Percentiles rank a stretch among this genome's conserved stretches.
Evolutionary conservation across 176 grass and related monocot genomes (phyloP).

Genomic region (Phragmites australis): DNA sequence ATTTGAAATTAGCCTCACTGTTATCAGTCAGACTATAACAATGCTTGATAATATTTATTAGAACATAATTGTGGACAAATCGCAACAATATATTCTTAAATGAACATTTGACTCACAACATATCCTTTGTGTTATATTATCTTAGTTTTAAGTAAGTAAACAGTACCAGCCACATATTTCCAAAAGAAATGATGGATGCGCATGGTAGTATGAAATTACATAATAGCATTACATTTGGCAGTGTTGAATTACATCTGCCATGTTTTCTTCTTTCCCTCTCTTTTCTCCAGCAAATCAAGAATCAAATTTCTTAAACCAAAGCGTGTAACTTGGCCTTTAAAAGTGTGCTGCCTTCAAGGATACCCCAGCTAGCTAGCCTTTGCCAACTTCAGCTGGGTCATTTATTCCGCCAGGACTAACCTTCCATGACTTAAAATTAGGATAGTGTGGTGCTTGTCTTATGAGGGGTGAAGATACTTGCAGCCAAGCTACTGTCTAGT

Average conservation of each 20-base stretch:
- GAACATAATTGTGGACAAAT: background rate
- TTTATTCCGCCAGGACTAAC: background rate
- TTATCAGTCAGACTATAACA: background rate
- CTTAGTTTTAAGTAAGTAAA: background rate
- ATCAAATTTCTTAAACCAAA: background rate
- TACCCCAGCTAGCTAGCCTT: background rate
- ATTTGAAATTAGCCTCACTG: background rate
- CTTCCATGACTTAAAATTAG: background rate
- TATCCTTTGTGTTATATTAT: background rate
- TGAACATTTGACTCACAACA: background rate
- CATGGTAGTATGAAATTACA: background rate
- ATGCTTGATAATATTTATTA: background rate
- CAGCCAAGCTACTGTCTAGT: background rate
- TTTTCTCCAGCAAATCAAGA: background rate
- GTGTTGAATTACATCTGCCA: background rate
- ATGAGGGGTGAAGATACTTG: background rate
- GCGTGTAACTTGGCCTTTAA: background rate
- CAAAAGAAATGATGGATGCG: background rate
- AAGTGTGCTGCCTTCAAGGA: constrained; percentile 10
- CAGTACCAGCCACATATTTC: background rate
- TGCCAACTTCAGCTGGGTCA: background rate
- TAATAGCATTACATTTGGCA: background rate
- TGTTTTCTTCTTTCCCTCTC: background rate
- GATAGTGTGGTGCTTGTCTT: background rate
- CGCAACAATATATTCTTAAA: background rate